These are phyloP conservation scores for Panicum hallii DNA, from an alignment of 202 grass and related monocot genomes.

Conservation along the genomic window DNA sequence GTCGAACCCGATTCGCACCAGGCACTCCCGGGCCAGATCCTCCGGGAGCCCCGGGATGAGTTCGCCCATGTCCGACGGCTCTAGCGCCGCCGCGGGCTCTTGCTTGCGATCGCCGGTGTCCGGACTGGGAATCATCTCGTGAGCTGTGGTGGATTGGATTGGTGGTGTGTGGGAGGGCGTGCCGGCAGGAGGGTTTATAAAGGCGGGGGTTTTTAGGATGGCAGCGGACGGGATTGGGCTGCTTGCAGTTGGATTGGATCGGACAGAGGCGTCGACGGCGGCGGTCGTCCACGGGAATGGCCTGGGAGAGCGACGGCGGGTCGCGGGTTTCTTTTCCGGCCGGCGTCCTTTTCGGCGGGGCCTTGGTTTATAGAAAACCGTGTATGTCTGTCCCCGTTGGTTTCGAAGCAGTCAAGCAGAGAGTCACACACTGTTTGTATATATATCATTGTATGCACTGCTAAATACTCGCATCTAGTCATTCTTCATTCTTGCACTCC, in stretches of 20 bases:
- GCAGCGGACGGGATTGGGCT: background rate
- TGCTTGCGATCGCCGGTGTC: background rate
- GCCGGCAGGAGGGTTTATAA: background rate
- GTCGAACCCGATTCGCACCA: constrained; percentile 62
- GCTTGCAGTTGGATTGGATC: background rate
- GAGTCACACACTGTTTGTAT: no score
- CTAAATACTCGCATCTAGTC: no score
- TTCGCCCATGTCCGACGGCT: constrained; percentile 23
- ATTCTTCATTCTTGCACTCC: no score
- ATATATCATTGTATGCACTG: no score
- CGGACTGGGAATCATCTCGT: background rate
- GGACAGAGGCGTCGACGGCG: background rate
- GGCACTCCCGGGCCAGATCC: constrained; percentile 75
- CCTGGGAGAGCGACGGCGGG: background rate
- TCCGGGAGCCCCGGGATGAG: constrained; percentile 81
- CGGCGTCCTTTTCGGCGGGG: background rate
- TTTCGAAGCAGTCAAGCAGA: background rate
- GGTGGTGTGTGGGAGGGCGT: background rate
- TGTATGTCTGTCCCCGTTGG: background rate
- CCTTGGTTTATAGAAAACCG: constrained; percentile 8
- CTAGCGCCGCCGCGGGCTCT: background rate
- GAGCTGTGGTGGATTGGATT: background rate
- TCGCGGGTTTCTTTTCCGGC: background rate
- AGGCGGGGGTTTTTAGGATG: background rate
- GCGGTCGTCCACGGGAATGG: constrained; percentile 23